These are phyloP conservation scores for Coprinopsis strossmayeri DNA, from an alignment of 768 basidiomycete genomes.

Conservation along the genomic window DNA sequence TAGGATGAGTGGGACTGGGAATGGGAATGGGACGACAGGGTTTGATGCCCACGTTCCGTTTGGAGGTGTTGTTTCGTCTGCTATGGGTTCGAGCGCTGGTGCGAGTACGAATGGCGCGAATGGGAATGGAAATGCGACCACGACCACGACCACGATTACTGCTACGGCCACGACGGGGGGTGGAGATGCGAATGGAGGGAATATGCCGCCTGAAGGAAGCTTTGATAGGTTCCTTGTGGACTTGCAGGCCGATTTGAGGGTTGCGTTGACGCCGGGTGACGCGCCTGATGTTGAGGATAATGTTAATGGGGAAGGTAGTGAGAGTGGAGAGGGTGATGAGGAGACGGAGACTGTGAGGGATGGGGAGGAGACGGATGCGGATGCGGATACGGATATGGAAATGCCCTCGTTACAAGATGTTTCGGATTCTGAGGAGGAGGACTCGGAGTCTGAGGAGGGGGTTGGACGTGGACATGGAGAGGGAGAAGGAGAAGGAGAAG, in stretches of 20 bases:
- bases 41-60: too few relatives aligned
- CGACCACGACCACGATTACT: not conserved
- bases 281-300: not conserved
- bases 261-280: constrained; percentile 42
- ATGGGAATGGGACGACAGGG: constrained; percentile 7
- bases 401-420: too few relatives aligned
- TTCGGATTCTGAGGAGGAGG: not conserved
- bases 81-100: too few relatives aligned
- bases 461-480: constrained; percentile 8
- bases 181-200: constrained; percentile 5
- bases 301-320: not conserved
- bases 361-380: not conserved
- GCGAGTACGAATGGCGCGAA: too few relatives aligned
- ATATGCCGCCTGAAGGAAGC: constrained; percentile 51
- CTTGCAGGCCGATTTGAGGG: constrained; percentile 65
- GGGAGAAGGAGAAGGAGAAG: not conserved
- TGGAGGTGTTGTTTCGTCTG: too few relatives aligned
- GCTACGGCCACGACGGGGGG: constrained; percentile 3
- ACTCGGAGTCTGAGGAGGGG: constrained; percentile 9
- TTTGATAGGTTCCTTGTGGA: constrained; percentile 81
- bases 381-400: too few relatives aligned
- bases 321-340: not conserved
- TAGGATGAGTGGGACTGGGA: constrained; percentile 8
- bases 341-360: not conserved
- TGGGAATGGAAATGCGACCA: too few relatives aligned